Percentiles rank a stretch among this genome's conserved stretches.
These are phyloP conservation scores for Colletotrichum sp. DNA, from an alignment of 2,329 filamentous ascomycete species.

Conservation along the genomic window DNA sequence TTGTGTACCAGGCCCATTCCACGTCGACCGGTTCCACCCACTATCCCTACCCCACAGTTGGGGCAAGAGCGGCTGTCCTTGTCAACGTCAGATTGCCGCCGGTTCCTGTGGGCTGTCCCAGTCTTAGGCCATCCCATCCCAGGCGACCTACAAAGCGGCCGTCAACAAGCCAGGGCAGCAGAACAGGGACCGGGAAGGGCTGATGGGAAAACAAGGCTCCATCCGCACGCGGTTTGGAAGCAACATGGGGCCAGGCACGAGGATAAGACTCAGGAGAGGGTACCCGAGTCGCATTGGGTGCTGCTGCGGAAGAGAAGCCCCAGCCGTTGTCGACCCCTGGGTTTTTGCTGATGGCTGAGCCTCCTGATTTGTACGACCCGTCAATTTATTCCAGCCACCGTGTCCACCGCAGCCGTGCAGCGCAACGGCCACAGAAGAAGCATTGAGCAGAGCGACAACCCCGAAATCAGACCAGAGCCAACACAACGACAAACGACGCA, in stretches of 20 bases:
- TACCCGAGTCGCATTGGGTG: constrained; percentile 9
- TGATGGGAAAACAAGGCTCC: constrained; percentile 11
- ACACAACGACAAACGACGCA: not conserved
- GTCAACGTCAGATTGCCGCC: constrained; percentile 19
- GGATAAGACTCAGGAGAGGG: constrained; percentile 14
- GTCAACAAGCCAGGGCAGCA: not conserved
- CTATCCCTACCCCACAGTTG: constrained; percentile 9
- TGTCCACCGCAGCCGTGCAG: constrained; percentile 10
- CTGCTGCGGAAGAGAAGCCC: not conserved
- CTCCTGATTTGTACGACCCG: not conserved
- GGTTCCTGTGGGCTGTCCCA: constrained; percentile 10
- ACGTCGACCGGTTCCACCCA: constrained; percentile 3
- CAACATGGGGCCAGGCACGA: constrained; percentile 12
- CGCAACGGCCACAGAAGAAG: not conserved
- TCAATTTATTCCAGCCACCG: constrained; percentile 1
- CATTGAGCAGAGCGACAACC: not conserved
- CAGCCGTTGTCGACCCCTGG: not conserved
- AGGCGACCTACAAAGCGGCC: not conserved
- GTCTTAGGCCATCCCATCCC: not conserved
- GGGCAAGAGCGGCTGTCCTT: constrained; percentile 8
- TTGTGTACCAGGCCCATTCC: not conserved
- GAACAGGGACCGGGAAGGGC: not conserved
- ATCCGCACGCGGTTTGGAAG: constrained; percentile 18
- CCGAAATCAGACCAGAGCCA: not conserved
- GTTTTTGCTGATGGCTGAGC: not conserved